Conservation (phyloP, 306 rosid genomes). For the Quercus rubra region DNA sequence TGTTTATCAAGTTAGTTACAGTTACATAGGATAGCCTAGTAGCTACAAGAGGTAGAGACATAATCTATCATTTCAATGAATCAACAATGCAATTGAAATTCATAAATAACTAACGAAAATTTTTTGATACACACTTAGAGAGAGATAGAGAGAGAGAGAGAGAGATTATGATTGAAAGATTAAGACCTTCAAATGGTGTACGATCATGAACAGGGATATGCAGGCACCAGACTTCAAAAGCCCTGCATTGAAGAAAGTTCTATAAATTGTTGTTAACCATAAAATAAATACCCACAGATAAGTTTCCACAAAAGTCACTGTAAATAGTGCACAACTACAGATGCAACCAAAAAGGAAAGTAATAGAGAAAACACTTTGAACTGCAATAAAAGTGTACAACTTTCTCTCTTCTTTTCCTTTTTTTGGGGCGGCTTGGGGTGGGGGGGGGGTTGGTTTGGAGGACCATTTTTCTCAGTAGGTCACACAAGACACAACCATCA, state of each 20-base stretch:
- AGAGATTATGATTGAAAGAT: constrained; percentile 2
- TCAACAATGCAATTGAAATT: too few species aligned
- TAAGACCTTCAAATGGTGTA: constrained; percentile 87
- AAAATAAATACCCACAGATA: background rate
- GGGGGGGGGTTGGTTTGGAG: fast-evolving
- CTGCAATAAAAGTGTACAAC: background rate
- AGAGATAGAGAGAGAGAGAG: too few species aligned
- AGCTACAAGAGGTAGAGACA: too few species aligned
- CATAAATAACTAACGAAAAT: background rate
- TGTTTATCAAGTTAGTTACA: background rate
- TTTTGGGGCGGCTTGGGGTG: background rate
- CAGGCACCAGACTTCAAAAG: constrained; percentile 88
- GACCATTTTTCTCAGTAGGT: background rate
- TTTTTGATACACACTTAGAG: background rate
- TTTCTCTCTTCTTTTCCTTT: background rate
- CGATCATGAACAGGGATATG: constrained; percentile 81
- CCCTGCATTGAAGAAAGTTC: constrained; percentile 45
- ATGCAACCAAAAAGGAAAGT: background rate
- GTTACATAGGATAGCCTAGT: background rate
- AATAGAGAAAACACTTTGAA: background rate
- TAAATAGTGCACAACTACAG: background rate
- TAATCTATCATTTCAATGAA: too few species aligned
- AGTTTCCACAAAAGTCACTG: background rate
- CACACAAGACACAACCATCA: too few species aligned
- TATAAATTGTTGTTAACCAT: background rate